phyloP scores from a whole-genome alignment of 768 basidiomycete genomes.

The Boletellus emodensis region DNA sequence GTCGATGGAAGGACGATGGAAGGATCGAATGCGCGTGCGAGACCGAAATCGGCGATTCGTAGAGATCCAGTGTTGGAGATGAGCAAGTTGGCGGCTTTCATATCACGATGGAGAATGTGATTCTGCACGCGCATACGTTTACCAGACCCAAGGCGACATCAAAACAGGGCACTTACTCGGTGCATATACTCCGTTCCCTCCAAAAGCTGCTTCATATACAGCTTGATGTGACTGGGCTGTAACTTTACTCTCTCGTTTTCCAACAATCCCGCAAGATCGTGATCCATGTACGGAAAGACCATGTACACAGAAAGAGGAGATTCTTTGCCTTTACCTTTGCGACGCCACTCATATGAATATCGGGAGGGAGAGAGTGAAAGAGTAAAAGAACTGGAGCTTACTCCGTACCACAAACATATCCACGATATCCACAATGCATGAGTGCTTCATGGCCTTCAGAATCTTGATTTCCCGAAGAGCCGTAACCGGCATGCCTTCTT shows the following conservation, averaged over 20 bases:
- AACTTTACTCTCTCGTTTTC: constrained; percentile 89
- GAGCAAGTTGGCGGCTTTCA: constrained; percentile 97
- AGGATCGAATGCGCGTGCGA: constrained; percentile 78
- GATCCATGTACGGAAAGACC: constrained; percentile 99
- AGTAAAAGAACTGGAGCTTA: constrained; percentile 33
- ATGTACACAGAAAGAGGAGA: constrained; percentile 84
- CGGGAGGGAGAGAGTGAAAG: not conserved
- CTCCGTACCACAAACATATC: constrained; percentile 91
- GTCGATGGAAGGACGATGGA: constrained; percentile 35
- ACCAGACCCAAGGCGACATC: constrained; percentile 1
- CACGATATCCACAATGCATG: constrained; percentile 79
- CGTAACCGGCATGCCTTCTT: constrained; percentile 96
- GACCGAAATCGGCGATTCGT: constrained; percentile 93
- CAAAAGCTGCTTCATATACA: constrained; percentile 95
- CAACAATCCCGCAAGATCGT: constrained; percentile 91
- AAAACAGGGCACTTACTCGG: constrained; percentile 50
- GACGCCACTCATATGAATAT: constrained; percentile 1
- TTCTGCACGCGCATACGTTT: constrained; percentile 51
- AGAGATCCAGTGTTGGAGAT: constrained; percentile 83
- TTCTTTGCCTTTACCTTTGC: constrained; percentile 51
- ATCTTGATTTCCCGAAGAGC: constrained; percentile 97
- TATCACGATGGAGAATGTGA: constrained; percentile 94
- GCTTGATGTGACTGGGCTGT: constrained; percentile 82
- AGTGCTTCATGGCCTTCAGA: constrained; percentile 82
- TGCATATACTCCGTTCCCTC: constrained; percentile 97